phyloP scores from a whole-genome alignment of 495 filamentous ascomycete genomes.

The Aspergillus panamensis region DNA sequence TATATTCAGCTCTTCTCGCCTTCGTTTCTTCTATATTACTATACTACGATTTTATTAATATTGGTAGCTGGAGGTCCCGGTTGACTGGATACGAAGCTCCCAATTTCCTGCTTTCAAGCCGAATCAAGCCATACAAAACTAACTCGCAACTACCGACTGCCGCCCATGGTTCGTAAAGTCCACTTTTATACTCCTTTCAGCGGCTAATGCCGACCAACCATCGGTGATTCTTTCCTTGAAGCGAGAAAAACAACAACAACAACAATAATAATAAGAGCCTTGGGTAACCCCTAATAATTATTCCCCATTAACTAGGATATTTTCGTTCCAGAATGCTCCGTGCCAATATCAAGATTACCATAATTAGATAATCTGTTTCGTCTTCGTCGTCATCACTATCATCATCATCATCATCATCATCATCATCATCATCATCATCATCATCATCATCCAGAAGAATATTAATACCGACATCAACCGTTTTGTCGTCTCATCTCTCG shows the following conservation, averaged over 20 bases:
- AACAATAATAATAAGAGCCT: neutral
- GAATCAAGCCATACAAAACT: neutral
- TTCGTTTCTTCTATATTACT: no score
- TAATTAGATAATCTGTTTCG: neutral
- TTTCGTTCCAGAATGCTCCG: neutral
- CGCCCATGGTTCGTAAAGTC: neutral
- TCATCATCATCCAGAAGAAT: neutral
- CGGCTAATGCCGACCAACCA: neutral
- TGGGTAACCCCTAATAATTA: neutral
- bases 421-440: neutral
- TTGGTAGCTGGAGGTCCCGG: no score
- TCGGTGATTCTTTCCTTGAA: neutral
- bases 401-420: neutral
- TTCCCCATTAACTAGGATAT: neutral
- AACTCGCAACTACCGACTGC: slow-evolving; percentile 1
- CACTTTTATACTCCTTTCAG: neutral
- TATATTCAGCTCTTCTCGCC: no score
- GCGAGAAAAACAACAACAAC: neutral
- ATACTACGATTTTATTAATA: no score
- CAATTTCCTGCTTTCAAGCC: neutral
- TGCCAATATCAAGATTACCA: no score
- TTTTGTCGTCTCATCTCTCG: neutral
- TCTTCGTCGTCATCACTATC: neutral
- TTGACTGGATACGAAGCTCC: neutral
- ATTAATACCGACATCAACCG: neutral